Evolutionary conservation across 495 filamentous ascomycete genomes (phyloP).

Genomic region (Aspergillus sparsus): DNA sequence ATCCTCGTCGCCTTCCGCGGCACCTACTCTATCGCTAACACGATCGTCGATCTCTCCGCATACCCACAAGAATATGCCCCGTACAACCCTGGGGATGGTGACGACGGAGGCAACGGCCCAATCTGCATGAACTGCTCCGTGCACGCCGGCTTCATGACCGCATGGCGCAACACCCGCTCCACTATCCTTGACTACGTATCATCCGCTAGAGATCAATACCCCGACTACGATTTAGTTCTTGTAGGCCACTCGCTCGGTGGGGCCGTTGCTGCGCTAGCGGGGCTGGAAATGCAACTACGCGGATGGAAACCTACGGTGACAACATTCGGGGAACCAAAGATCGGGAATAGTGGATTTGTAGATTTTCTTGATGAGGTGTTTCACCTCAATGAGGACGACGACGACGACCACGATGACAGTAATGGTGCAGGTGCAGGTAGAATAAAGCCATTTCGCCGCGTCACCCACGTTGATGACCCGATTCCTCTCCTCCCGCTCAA

Average conservation of each 20-base stretch:
- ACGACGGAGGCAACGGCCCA: conserved; percentile 14
- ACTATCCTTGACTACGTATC: conserved; percentile 62
- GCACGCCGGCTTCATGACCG: conserved; percentile 82
- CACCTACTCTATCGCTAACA: conserved; percentile 89
- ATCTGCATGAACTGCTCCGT: conserved; percentile 82
- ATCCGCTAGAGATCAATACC: conserved; percentile 56
- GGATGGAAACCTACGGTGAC: conserved; percentile 77
- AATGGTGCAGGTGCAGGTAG: too few species aligned
- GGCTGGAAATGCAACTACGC: conserved; percentile 67
- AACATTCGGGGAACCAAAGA: conserved; percentile 88
- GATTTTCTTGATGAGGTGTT: conserved; percentile 70
- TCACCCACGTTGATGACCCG: conserved; percentile 86
- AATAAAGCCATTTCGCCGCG: conserved; percentile 61
- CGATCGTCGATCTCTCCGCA: conserved; percentile 83
- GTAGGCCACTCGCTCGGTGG: conserved; percentile 92
- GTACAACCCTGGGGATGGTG: conserved; percentile 62
- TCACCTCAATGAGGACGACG: conserved; percentile 36
- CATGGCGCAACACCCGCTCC: conserved; percentile 73
- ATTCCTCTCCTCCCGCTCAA: conserved; percentile 82
- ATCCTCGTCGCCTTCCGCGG: conserved; percentile 94
- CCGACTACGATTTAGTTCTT: conserved; percentile 70
- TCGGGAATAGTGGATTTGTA: conserved; percentile 75
- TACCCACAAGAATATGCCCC: conserved; percentile 88
- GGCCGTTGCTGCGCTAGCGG: conserved; percentile 85
- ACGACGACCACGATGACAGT: conserved; percentile 17